A percentile compares a stretch with the other conserved stretches of the same genome.
Conservation (phyloP, 148 eudicot species). For the Euryodendron excelsum region DNA sequence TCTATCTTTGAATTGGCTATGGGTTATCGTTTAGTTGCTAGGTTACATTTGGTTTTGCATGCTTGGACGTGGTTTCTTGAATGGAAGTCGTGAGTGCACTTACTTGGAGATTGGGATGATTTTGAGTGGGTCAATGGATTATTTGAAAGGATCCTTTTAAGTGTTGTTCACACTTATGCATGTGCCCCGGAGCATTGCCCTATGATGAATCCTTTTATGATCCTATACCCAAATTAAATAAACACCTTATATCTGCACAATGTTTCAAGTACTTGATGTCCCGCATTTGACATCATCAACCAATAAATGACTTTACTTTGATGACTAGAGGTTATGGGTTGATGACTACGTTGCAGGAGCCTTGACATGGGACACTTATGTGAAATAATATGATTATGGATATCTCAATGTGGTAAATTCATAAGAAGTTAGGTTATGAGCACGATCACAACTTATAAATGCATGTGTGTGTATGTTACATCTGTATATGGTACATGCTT, state of each 20-base stretch:
- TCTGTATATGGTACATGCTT: no score
- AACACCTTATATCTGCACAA: background rate
- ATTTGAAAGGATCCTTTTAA: background rate
- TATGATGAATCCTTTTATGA: background rate
- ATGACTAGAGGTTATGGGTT: background rate
- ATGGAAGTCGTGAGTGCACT: slow-evolving; percentile 2
- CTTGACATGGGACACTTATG: background rate
- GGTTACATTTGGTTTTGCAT: background rate
- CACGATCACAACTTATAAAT: no score
- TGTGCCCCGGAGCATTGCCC: background rate
- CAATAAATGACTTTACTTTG: background rate
- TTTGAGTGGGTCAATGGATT: background rate
- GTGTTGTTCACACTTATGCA: background rate
- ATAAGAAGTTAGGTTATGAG: no score
- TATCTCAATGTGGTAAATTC: background rate
- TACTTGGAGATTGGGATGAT: background rate
- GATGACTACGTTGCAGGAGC: background rate
- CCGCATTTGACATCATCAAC: background rate
- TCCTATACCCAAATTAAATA: background rate
- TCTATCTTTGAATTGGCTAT: background rate
- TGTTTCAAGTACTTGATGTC: background rate
- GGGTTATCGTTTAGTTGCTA: background rate
- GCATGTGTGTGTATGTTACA: no score
- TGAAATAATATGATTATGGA: background rate
- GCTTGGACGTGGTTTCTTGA: background rate